These are phyloP conservation scores for Coniosporium tulheliwenetii DNA, from an alignment of 2,329 filamentous ascomycete species.

Conservation along the genomic window DNA sequence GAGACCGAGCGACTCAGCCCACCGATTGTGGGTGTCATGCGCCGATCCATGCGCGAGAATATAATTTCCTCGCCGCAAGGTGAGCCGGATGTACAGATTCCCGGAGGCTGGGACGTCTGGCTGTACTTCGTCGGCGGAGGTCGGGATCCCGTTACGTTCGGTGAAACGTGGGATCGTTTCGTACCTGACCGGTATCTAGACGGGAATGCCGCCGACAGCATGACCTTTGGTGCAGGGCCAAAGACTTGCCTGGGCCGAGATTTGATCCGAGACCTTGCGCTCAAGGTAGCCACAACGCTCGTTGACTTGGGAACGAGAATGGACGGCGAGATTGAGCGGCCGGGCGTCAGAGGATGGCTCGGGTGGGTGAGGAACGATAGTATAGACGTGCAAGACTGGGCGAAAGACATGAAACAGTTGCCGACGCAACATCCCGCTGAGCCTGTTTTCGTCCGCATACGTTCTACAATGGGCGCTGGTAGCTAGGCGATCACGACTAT, in stretches of 20 bases:
- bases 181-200: constrained; percentile 3
- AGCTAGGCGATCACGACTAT: too few species aligned
- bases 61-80: constrained; percentile 1
- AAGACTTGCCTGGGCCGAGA: constrained; percentile 5
- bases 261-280: constrained; percentile 1
- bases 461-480: too few species aligned
- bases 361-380: constrained; percentile 7
- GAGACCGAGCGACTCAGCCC: constrained; percentile 9
- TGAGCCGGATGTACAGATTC: constrained; percentile 4
- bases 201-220: not conserved
- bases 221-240: constrained; percentile 5
- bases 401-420: constrained; percentile 11
- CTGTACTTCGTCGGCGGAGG: constrained; percentile 9
- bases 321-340: constrained; percentile 2
- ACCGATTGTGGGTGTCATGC: constrained; percentile 10
- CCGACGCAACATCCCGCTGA: constrained; percentile 7
- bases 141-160: constrained; percentile 6
- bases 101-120: constrained; percentile 10
- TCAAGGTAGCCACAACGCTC: constrained; percentile 3
- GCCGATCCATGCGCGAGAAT: constrained; percentile 4
- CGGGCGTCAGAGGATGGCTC: constrained; percentile 10
- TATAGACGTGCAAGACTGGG: constrained; percentile 7
- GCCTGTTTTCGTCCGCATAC: not conserved
- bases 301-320: constrained; percentile 1
- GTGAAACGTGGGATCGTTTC: constrained; percentile 5